These are phyloP conservation scores for Omphalotus guepiniiformis DNA, from an alignment of 768 basidiomycete species.

Conservation along the genomic window DNA sequence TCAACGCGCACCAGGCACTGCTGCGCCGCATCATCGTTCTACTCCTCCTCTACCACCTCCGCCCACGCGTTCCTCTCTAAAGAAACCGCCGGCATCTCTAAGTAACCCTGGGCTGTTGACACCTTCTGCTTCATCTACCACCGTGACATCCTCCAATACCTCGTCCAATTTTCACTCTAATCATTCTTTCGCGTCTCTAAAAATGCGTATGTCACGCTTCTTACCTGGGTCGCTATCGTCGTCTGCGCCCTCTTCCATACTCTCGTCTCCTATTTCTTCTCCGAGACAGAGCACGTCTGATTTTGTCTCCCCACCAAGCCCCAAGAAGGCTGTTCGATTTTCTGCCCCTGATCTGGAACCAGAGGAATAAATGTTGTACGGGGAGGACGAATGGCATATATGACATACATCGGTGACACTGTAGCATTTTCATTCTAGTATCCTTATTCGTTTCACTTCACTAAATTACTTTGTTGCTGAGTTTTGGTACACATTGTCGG, in stretches of 20 bases:
- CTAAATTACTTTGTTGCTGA: too few species aligned
- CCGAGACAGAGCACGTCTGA: conserved; percentile 34
- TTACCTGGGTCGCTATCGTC: conserved; percentile 39
- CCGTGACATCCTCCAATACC: conserved; percentile 33
- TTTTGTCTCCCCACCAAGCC: conserved; percentile 28
- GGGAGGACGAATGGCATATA: too few species aligned
- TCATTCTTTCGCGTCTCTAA: conserved; percentile 34
- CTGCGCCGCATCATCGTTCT: conserved; percentile 17
- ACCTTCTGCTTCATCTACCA: conserved; percentile 46
- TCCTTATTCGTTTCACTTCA: too few species aligned
- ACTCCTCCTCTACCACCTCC: conserved; percentile 44
- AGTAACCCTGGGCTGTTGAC: conserved; percentile 29
- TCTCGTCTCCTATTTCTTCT: conserved; percentile 30
- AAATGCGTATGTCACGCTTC: conserved; percentile 49
- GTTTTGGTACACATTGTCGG: too few species aligned
- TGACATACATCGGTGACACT: too few species aligned
- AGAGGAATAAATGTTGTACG: conserved; percentile 13
- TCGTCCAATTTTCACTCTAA: conserved; percentile 20
- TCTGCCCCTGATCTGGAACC: conserved; percentile 38
- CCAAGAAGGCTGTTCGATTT: conserved; percentile 61
- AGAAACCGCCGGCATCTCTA: conserved; percentile 38
- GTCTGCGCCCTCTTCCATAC: conserved; percentile 32
- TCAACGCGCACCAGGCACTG: conserved; percentile 24
- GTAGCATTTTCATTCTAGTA: too few species aligned
- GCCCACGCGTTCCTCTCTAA: conserved; percentile 62